These are phyloP conservation scores for Plasmopara viticola DNA, from an alignment of 352 stramenopile genomes.

Conservation along the genomic window DNA sequence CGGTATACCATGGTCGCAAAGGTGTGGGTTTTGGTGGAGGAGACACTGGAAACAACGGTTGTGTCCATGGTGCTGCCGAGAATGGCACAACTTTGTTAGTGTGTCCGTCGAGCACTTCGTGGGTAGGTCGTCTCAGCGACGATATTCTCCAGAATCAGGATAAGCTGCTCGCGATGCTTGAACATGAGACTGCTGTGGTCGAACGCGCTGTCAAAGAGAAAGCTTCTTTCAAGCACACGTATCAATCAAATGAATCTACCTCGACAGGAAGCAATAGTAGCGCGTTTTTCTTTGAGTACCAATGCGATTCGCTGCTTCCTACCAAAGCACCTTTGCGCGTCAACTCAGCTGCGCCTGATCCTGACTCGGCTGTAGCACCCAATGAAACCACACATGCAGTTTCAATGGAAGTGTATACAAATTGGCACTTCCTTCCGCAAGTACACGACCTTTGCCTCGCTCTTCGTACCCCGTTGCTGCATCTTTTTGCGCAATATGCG, in stretches of 20 bases:
- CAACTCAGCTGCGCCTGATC: not conserved
- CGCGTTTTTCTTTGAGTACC: constrained; percentile 52
- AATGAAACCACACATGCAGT: constrained; percentile 1
- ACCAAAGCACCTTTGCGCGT: constrained; percentile 14
- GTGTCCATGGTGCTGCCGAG: constrained; percentile 4
- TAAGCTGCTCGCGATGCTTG: constrained; percentile 65
- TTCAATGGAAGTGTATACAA: constrained; percentile 29
- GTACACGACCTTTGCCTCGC: constrained; percentile 58
- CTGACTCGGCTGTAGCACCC: constrained; percentile 3
- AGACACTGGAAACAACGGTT: not conserved
- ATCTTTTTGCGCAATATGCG: constrained; percentile 49
- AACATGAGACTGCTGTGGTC: constrained; percentile 73
- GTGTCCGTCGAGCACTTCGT: constrained; percentile 23
- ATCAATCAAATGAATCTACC: constrained; percentile 28
- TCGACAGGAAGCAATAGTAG: constrained; percentile 12
- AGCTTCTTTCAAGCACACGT: constrained; percentile 63
- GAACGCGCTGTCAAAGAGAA: constrained; percentile 78
- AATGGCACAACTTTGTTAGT: constrained; percentile 13
- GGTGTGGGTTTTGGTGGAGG: not conserved
- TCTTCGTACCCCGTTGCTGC: constrained; percentile 44
- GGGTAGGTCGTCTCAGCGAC: constrained; percentile 61
- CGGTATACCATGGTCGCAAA: constrained; percentile 12
- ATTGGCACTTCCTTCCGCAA: constrained; percentile 49
- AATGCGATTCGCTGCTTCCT: constrained; percentile 54
- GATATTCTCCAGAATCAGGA: constrained; percentile 80